Conservation (phyloP, 441 rosid genomes). For the Arabidopsis hybrid region DNA sequence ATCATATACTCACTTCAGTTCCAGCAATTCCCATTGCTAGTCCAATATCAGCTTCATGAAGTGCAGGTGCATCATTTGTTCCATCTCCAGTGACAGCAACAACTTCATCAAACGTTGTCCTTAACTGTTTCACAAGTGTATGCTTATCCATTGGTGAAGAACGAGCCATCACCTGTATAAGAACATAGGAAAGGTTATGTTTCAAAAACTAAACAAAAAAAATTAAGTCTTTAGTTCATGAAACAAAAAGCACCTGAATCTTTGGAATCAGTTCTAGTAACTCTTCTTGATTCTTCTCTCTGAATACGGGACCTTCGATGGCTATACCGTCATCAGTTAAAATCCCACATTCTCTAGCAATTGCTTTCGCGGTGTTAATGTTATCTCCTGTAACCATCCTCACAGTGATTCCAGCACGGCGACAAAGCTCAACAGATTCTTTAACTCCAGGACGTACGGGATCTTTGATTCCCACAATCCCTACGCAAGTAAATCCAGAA, state of each 20-base stretch:
- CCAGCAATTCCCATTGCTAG: slow-evolving; percentile 82
- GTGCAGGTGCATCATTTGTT: slow-evolving; percentile 77
- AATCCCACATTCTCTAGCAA: slow-evolving; percentile 73
- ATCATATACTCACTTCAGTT: slow-evolving; percentile 59
- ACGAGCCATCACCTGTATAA: slow-evolving; percentile 70
- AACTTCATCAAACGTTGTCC: slow-evolving; percentile 72
- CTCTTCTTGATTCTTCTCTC: slow-evolving; percentile 66
- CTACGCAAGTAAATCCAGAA: slow-evolving; percentile 65
- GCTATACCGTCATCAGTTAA: slow-evolving; percentile 70
- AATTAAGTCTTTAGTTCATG: not conserved
- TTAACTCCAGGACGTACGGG: slow-evolving; percentile 78
- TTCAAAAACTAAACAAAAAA: not conserved
- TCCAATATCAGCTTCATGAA: slow-evolving; percentile 76
- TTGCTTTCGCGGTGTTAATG: slow-evolving; percentile 72
- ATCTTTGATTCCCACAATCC: slow-evolving; percentile 72
- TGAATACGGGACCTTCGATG: slow-evolving; percentile 68
- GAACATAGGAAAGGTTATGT: not conserved
- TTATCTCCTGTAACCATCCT: slow-evolving; percentile 79
- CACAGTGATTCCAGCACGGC: slow-evolving; percentile 64
- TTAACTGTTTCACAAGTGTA: slow-evolving; percentile 64
- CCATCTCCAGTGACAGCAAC: slow-evolving; percentile 80
- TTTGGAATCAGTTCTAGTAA: slow-evolving; percentile 68
- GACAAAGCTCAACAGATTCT: slow-evolving; percentile 65
- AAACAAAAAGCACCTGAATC: slow-evolving; percentile 67
- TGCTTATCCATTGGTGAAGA: slow-evolving; percentile 76